Evolutionary conservation across 1,139 yeast genomes (phyloP), one percentile per base, ranked within the genome.

Genomic region (Lodderomyces orthopsilosis): DNA sequence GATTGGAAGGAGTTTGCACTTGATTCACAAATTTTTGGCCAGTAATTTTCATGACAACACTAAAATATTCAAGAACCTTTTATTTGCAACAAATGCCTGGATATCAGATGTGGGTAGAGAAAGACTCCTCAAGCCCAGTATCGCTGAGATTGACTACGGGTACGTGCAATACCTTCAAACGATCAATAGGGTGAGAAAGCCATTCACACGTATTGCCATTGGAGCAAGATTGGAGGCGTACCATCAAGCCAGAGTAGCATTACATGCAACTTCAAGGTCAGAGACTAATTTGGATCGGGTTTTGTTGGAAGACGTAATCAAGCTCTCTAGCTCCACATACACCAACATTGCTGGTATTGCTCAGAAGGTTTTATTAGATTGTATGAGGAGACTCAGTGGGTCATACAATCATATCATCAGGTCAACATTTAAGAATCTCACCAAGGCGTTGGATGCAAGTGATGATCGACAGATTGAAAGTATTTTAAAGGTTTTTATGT

Each of bases 51-150:
- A 77, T 43, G 90, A 86, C 50, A 85, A 88, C 50, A 78, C 88
- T n/a, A 79, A 80, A 14, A 63, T 87, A 15, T 78, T 83, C 59
- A 81, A 81, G 52, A 81, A 82, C 37, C 71, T 85, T 40, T 64
- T 90, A 38, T 80, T 81, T 56, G 84, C 84, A 2, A 61, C 85
- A 43, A 82, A 85, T 53, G 81, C 85, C 9, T 93, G 95, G 90
- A 80, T 93, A 50, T 77, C 87, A 14, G 95, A 90, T 59, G 85
- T 86, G 22, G 95, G 96, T 1, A 74, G 80, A 49, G 95, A 87
- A 54, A 70, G 86, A 12, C 68, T 84, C 1, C 77, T 84, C 41
- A 84, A 77, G 42, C 66, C 77, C 10, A 79, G 83, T 48, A 73
- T 70, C 47, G 68, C 75, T 0, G 63, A 61, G 37, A 59, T 71